These are phyloP conservation scores for Skeletonema costatum DNA, from an alignment of 108 stramenopile genomes.

Conservation along the genomic window DNA sequence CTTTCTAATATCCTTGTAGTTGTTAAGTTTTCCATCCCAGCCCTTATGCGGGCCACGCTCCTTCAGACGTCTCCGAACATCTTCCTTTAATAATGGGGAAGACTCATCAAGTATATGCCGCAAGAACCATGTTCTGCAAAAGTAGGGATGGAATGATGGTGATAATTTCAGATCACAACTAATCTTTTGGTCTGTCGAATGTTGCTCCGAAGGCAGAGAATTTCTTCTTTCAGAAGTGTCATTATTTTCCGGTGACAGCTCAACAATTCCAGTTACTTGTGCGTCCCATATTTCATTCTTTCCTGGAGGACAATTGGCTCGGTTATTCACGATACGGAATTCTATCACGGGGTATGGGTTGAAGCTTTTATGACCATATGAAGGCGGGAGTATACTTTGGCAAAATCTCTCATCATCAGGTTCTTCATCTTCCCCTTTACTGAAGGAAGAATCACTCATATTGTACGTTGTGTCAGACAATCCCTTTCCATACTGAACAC, in stretches of 20 bases:
- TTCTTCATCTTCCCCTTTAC: not conserved
- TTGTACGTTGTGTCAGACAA: constrained; percentile 6
- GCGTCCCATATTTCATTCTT: constrained; percentile 40
- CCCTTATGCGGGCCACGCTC: constrained; percentile 9
- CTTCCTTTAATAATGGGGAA: constrained; percentile 24
- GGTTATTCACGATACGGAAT: constrained; percentile 32
- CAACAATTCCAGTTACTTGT: constrained; percentile 14
- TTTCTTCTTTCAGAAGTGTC: not conserved
- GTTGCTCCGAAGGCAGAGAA: not conserved
- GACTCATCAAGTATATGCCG: constrained; percentile 25
- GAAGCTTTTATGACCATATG: not conserved
- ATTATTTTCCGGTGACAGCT: not conserved
- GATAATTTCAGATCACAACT: constrained; percentile 17
- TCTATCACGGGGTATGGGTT: constrained; percentile 29
- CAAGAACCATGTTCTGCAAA: constrained; percentile 31
- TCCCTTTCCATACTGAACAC: constrained; percentile 39
- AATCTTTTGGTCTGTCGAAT: constrained; percentile 8
- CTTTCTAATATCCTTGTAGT: constrained; percentile 16
- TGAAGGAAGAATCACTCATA: not conserved
- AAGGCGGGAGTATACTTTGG: not conserved
- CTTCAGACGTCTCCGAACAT: constrained; percentile 4
- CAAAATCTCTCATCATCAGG: not conserved
- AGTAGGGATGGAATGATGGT: constrained; percentile 27
- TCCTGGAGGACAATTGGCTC: constrained; percentile 23
- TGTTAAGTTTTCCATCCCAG: constrained; percentile 31